Evolutionary conservation across 306 rosid species (phyloP).

Genomic region (Cicer bijugum): DNA sequence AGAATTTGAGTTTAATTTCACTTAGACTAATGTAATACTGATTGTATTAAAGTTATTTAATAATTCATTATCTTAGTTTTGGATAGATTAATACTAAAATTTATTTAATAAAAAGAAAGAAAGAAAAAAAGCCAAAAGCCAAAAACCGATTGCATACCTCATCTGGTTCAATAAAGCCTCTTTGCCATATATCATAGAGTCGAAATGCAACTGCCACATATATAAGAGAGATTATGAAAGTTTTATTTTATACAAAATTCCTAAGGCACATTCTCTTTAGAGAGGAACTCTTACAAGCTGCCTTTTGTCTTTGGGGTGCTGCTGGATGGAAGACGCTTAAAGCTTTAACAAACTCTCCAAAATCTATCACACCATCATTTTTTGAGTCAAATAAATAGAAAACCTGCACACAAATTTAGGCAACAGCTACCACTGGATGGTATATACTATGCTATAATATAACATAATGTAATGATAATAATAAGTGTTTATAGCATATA

Average conservation of each 20-base stretch:
- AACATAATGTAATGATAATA: background rate
- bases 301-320: slow-evolving; percentile 57
- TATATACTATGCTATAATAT: background rate
- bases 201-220: slow-evolving; percentile 62
- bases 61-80: too few species aligned
- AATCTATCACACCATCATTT: slow-evolving; percentile 61
- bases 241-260: slow-evolving; percentile 13
- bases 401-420: slow-evolving; percentile 44
- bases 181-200: slow-evolving; percentile 55
- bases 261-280: background rate
- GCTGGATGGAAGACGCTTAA: slow-evolving; percentile 66
- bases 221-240: slow-evolving; percentile 19
- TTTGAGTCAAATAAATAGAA: slow-evolving; percentile 59
- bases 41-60: too few species aligned
- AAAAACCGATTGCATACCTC: slow-evolving; percentile 48
- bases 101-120: too few species aligned
- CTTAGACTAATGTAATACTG: too few species aligned
- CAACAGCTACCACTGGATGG: background rate
- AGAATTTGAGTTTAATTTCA: too few species aligned
- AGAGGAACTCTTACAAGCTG: slow-evolving; percentile 49
- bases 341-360: slow-evolving; percentile 61
- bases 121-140: too few species aligned
- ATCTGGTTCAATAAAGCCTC: slow-evolving; percentile 58
- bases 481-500: too few species aligned
- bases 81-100: too few species aligned